phyloP scores from a whole-genome alignment of 768 basidiomycete genomes.

The Leccinum imitatum region DNA sequence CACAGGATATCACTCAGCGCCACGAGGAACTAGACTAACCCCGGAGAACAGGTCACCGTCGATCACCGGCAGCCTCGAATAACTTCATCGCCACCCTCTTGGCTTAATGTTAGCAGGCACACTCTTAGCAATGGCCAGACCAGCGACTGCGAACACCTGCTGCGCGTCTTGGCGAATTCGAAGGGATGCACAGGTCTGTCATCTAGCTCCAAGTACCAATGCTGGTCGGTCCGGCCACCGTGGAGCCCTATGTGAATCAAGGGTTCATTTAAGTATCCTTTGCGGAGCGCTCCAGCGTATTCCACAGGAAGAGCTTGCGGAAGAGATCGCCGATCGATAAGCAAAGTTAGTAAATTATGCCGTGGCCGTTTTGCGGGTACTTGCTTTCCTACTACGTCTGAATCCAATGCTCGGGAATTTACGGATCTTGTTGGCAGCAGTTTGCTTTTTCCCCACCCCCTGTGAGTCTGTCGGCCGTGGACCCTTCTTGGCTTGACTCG shows the following conservation, averaged over 20 bases:
- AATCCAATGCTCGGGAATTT: background rate
- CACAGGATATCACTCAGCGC: background rate
- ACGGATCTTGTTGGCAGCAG: background rate
- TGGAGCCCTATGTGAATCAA: background rate
- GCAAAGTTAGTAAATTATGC: background rate
- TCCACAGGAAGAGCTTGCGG: background rate
- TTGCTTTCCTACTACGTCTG: background rate
- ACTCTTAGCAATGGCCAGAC: background rate
- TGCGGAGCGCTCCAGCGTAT: background rate
- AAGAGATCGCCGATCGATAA: background rate
- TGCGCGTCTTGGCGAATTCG: background rate
- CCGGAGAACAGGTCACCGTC: too few relatives aligned
- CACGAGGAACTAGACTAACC: too few relatives aligned
- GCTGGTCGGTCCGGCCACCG: background rate
- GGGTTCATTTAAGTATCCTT: background rate
- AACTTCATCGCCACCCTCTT: background rate
- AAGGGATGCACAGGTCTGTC: background rate
- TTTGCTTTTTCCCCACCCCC: background rate
- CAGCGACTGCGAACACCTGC: background rate
- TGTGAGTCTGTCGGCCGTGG: too few relatives aligned
- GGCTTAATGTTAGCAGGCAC: background rate
- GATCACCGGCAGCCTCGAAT: too few relatives aligned
- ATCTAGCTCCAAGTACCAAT: background rate
- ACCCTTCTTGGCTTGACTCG: too few relatives aligned
- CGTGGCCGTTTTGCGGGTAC: background rate